Evolutionary conservation across 176 grass and related monocot species (phyloP), one percentile per base, ranked within the genome.

Genomic region (Avena sativa): DNA sequence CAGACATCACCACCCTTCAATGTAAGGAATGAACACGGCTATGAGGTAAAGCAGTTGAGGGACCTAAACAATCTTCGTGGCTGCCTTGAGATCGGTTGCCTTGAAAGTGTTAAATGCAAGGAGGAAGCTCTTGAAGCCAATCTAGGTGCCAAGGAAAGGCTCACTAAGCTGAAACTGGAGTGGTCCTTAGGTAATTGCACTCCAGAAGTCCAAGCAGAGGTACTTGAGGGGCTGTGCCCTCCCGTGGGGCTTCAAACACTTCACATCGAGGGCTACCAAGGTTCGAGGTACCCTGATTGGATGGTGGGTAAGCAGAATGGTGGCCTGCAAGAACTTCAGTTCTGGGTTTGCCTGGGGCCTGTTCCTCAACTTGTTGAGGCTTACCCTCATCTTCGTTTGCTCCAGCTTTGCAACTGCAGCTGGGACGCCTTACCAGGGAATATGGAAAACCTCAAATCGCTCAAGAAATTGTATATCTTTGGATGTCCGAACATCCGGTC

Each of bases 31-130:
- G 3, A 19, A 40, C 0, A 69, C 1, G 66, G 66, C 0, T 69
- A 10, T 69, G 66, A 40, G 66, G 0, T 69, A 4, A 40, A 19
- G 1, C 66, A 69, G 32, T 32, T 69, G 0, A 69, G 66, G 7
- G 2, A 40, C 8, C 66, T 69, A 40, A 19, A 69, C 32, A 69
- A 38, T 6, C 6, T 68, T 17, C 28, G 30, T 0, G 14, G 30
- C 4, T 1, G 0, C 1, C 2, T 68, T 1, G 0, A 0, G 2
- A 68, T 68, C 65, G 0, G 0, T 9, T 30, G 66, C 32, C 66
- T 69, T 3, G 32, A 2, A 38, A 4, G 38, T 69, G 66, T 69
- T 10, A 40, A 38, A 10, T 19, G 66, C 32, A 69, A 69, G 66
- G 32, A 10, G 15, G 7, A 40, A 4, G 32, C 66, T 69, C 2